Base-by-base conservation (phyloP, 1,284 basidiomycete genomes). In the Trametes sp. region DNA sequence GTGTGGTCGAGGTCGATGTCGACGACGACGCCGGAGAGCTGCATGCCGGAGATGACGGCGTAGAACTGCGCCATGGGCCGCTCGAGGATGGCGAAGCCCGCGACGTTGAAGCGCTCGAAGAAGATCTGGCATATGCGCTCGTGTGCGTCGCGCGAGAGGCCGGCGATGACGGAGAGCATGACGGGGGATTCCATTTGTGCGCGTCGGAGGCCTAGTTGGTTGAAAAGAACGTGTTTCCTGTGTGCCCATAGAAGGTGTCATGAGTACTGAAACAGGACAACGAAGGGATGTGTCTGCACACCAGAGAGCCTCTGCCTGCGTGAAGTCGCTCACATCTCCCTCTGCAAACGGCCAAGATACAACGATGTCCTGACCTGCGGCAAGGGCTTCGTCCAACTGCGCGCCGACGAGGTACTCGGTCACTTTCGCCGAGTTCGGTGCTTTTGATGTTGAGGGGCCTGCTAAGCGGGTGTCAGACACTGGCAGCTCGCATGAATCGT, bases 81-180 rank as follows among this genome's bases (percentile, higher is more conserved):
- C 65, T 97, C 93, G 45, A 97, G 82, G 67, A 98, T 82, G 46
- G 87, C 87, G 67, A 98, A 87, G 29, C 89, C 92, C 4, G 97
- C 93, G 46, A 92, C 89, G 74, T 98, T 98, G 84, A 98, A 94
- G n/a, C 90, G 87, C 75, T 98, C 96, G 73, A 98, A 99, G 75
- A 98, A 95, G 60, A 96, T 83, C 73, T 94, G 94, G 67, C 91
- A 92, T 72, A 92, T 83, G 50, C 82, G 83, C 72, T 97, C 94
- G 73, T 90, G 86, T 6, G 87, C 84, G 57, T 85, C 82, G 56
- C 92, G 85, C n/a, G 93, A 84, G 23, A 95, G 83, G 23, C 90
- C 87, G 0, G 90, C 77, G 1, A 85, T 81, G 56, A 96, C 81
- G 44, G 90, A 89, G 59, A 97, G 83, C 52, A 96, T 82, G 59